phyloP scores from a whole-genome alignment of 2,329 filamentous ascomycete genomes.

The Sporothrix dimorphospora region DNA sequence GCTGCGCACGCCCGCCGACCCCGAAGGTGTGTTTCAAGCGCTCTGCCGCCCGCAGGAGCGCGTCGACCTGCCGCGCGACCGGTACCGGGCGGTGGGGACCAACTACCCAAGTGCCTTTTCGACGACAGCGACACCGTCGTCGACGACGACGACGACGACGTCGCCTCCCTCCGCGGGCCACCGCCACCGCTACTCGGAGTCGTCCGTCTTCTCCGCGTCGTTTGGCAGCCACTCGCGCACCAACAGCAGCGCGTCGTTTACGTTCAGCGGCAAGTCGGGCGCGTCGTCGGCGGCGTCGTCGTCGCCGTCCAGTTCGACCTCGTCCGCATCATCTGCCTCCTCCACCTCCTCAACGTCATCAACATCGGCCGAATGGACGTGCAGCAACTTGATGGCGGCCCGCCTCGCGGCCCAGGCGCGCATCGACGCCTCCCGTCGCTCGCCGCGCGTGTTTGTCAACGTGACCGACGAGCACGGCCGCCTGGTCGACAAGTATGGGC shows the following conservation, averaged over 20 bases:
- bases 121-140: not conserved
- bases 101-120: not conserved
- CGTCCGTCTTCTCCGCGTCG: conserved; percentile 21
- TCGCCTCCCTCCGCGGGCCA: not conserved
- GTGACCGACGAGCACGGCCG: conserved; percentile 58
- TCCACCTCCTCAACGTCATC: not conserved
- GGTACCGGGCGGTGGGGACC: conserved; percentile 39
- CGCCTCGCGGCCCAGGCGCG: conserved; percentile 68
- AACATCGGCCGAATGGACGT: not conserved
- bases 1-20: conserved; percentile 69
- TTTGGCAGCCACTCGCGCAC: conserved; percentile 27
- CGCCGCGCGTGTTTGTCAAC: conserved; percentile 61
- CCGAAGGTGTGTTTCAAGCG: conserved; percentile 68
- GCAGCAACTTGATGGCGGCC: conserved; percentile 51
- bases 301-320: not conserved
- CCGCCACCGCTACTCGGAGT: conserved; percentile 23
- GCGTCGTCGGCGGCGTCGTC: not conserved
- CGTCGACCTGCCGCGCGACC: conserved; percentile 56
- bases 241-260: conserved; percentile 26
- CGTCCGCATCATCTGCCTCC: not conserved
- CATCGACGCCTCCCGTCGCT: conserved; percentile 59
- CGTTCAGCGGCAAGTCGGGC: not conserved
- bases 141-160: not conserved
- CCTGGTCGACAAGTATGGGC: conserved; percentile 54
- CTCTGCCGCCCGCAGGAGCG: conserved; percentile 66